Evolutionary conservation across 768 basidiomycete genomes (phyloP).

Genomic region (Tephrocybe rancida): DNA sequence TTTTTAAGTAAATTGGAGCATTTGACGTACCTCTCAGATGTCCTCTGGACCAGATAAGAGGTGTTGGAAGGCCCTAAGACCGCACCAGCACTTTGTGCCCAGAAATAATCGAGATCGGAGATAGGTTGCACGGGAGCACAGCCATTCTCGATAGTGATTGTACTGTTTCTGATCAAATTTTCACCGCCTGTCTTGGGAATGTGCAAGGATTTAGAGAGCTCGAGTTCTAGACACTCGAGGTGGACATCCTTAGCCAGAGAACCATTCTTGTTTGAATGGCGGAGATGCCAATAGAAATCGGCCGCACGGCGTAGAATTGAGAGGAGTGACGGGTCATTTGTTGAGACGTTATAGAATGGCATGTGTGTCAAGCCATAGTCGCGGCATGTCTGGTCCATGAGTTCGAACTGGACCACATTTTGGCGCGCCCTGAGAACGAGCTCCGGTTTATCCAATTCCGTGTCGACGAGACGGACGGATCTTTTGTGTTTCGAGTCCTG

Average conservation of each 20-base stretch:
- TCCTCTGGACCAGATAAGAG: too few species aligned
- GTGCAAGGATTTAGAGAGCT: neutral
- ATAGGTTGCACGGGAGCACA: too few species aligned
- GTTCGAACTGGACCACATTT: neutral
- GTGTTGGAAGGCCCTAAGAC: too few species aligned
- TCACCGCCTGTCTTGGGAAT: neutral
- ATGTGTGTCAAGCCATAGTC: constrained; percentile 1
- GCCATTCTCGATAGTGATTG: neutral
- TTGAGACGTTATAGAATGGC: neutral
- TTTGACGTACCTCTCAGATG: too few species aligned
- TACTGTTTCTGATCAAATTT: too few species aligned
- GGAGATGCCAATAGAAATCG: constrained; percentile 2
- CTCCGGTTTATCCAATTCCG: neutral
- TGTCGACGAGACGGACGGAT: neutral
- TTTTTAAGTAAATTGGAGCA: too few species aligned
- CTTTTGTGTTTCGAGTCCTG: neutral
- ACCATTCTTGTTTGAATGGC: too few species aligned
- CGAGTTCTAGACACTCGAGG: neutral
- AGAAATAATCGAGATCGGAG: too few species aligned
- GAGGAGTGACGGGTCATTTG: neutral
- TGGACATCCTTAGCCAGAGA: neutral
- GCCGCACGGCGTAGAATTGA: neutral
- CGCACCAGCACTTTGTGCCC: too few species aligned
- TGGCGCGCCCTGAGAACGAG: neutral
- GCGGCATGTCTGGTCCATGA: neutral